These are phyloP conservation scores for Zychaea mexicana DNA, from an alignment of 371 early-diverging fungal genomes.

Conservation along the genomic window DNA sequence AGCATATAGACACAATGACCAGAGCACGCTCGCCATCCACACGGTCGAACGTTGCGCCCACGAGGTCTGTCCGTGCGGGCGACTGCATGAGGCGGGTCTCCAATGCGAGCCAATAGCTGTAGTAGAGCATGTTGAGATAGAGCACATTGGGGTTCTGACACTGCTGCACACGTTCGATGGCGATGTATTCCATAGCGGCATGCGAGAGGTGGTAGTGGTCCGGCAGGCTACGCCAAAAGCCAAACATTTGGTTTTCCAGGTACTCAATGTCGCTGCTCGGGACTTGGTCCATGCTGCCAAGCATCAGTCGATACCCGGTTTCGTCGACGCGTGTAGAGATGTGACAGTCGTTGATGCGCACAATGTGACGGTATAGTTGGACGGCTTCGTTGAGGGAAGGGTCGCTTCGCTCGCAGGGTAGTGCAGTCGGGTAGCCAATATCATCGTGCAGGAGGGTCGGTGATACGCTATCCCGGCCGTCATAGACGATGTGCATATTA, in stretches of 20 bases:
- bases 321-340: constrained; percentile 21
- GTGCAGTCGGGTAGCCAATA: constrained; percentile 33
- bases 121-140: constrained; percentile 35
- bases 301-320: constrained; percentile 26
- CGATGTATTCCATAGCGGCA: constrained; percentile 35
- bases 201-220: constrained; percentile 26
- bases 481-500: constrained; percentile 27
- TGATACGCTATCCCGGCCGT: constrained; percentile 26
- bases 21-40: constrained; percentile 42
- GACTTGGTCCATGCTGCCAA: constrained; percentile 23
- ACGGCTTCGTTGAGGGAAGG: constrained; percentile 5
- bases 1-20: constrained; percentile 39
- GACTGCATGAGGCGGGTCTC: constrained; percentile 39
- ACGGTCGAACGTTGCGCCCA: constrained; percentile 25
- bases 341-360: constrained; percentile 31
- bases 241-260: constrained; percentile 31
- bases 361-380: constrained; percentile 24
- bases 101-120: constrained; percentile 33
- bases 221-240: constrained; percentile 39
- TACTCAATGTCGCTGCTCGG: constrained; percentile 23
- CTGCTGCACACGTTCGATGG: constrained; percentile 33
- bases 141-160: constrained; percentile 28
- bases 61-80: constrained; percentile 23
- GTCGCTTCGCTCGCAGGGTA: constrained; percentile 22
- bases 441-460: constrained; percentile 29